phyloP scores from a whole-genome alignment of 2,329 filamentous ascomycete species.

The Parafenestella ontariensis region DNA sequence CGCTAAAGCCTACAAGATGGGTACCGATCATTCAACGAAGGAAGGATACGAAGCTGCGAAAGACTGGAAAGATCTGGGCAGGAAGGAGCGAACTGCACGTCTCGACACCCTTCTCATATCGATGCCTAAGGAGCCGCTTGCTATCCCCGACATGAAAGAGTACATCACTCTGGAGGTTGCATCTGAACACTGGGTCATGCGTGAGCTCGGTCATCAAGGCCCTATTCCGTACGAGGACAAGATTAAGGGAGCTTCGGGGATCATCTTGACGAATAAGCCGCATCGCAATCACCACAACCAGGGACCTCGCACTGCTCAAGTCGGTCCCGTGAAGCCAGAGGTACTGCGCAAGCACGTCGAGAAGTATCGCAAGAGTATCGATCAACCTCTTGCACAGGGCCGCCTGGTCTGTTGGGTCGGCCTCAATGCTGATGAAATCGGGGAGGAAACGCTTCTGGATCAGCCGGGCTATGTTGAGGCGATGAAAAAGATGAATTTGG shows the following conservation, averaged over 20 bases:
- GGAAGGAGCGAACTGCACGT: neutral
- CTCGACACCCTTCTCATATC: neutral
- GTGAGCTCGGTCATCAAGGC: slow-evolving; percentile 1
- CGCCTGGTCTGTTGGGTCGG: neutral
- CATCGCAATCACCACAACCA: neutral
- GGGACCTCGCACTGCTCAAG: neutral
- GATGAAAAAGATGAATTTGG: neutral
- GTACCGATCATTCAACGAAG: neutral
- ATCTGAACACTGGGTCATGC: slow-evolving; percentile 9
- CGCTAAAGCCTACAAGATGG: neutral
- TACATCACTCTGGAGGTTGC: slow-evolving; percentile 4
- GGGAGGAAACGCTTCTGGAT: neutral
- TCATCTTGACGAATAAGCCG: neutral
- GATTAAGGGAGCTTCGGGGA: neutral
- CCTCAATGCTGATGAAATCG: neutral
- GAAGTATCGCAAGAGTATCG: neutral
- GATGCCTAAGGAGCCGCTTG: neutral
- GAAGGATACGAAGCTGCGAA: neutral
- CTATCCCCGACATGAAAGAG: neutral
- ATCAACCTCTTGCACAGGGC: neutral
- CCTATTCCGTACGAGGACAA: slow-evolving; percentile 2
- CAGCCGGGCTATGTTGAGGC: neutral
- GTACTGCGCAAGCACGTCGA: neutral
- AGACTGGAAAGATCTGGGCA: neutral
- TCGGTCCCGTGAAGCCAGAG: neutral